Evolutionary conservation across 2,329 filamentous ascomycete species (phyloP), one percentile per base, ranked within the genome.

Genomic region (Fusarium sp.): DNA sequence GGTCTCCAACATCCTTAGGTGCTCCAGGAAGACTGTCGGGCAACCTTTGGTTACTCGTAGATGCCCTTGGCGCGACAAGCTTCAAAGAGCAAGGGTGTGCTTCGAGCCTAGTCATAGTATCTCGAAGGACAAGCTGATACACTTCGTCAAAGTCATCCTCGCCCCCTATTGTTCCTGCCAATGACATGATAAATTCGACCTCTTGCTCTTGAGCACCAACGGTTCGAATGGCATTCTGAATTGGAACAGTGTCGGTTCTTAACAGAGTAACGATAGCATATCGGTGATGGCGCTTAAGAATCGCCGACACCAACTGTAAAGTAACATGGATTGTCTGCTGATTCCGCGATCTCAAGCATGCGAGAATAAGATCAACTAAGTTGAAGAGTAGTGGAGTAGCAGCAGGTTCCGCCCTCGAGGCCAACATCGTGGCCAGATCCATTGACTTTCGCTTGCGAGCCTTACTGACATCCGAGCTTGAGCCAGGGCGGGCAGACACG

Each of bases 241-340:
- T 80, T 21, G 86, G 80, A 7, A 88, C 79, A 31, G 85, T 81
- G 64, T 89, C 86, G 2, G 90, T 90, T 73, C 89, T 90, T 35
- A 97, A 83, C 3, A 97, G 82, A 0, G 91, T 93, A 25, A 88
- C 88, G 36, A 94, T 85, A 6, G 94, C 93, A 78, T 97, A 97
- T 41, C 89, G 88, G 76, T 97, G 94, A 77, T 98, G 95, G 68
- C 93, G 89, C 76, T 91, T 90, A 58, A 98, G 83, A 66, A 99
- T 92, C 13, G 93, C 90, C 5, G 93, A 95, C 17, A 97, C 86
- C 9, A 99, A 84, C 70, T 95, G 94, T 43, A 99, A 83, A 0
- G 95, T 97, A 13, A 96, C 93, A 66, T 93, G 89, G 17, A 97
- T 91, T 1, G 96, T 98, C 76, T 97, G 94, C 51, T 91, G 87